phyloP scores from a whole-genome alignment of 1,284 basidiomycete genomes.

The Ceraceosorus guamensis region DNA sequence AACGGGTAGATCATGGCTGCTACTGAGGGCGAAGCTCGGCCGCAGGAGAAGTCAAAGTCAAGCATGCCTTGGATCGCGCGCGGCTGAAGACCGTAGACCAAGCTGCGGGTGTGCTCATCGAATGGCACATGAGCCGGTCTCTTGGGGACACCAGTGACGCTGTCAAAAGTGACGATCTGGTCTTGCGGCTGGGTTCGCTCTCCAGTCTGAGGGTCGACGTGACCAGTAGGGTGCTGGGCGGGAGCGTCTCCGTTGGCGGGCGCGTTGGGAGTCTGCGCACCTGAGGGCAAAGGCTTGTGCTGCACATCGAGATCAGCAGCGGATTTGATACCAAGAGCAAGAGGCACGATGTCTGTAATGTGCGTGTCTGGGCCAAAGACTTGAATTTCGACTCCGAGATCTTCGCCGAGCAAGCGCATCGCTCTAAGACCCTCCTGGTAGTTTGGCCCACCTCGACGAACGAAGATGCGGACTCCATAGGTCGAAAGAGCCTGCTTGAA shows the following conservation, averaged over 20 bases:
- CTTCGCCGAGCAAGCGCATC: conserved; percentile 95
- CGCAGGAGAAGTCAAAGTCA: conserved; percentile 98
- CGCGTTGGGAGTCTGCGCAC: conserved; percentile 21
- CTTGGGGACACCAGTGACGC: conserved; percentile 16
- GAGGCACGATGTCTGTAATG: conserved; percentile 96
- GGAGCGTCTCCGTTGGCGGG: conserved; percentile 17
- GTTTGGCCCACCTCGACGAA: conserved; percentile 96
- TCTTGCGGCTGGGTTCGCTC: conserved; percentile 72
- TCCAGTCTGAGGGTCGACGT: conserved; percentile 64
- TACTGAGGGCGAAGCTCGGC: conserved; percentile 82
- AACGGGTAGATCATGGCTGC: conserved; percentile 99
- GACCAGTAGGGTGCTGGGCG: conserved; percentile 56
- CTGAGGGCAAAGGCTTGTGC: conserved; percentile 29
- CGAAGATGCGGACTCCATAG: conserved; percentile 56
- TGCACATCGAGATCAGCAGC: conserved; percentile 49
- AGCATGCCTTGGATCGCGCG: conserved; percentile 99
- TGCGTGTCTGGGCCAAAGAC: conserved; percentile 95
- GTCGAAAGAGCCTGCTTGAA: conserved; percentile 58
- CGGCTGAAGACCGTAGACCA: conserved; percentile 96
- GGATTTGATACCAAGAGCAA: conserved; percentile 72
- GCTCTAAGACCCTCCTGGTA: conserved; percentile 99
- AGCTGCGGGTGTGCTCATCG: conserved; percentile 82
- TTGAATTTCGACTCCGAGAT: conserved; percentile 90
- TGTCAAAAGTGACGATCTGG: conserved; percentile 78
- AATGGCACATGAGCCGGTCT: conserved; percentile 51